Evolutionary conservation across 139 green algal species (phyloP), one percentile per base, ranked within the genome.

Genomic region (Deuterostichococcus epilithicus): DNA sequence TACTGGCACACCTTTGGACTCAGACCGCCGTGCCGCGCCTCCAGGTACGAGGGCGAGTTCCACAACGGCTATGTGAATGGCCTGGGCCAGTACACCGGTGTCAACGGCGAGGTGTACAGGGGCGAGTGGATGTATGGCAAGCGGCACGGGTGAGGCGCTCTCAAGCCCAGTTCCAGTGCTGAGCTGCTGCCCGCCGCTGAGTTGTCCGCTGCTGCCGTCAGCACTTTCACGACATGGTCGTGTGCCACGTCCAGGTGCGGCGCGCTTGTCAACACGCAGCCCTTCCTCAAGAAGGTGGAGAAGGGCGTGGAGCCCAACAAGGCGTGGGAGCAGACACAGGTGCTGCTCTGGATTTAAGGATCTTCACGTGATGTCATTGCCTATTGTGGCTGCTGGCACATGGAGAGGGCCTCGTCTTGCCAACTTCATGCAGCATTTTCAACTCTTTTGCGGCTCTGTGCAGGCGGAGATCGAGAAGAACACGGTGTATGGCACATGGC

Each of bases 41-140:
- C 36, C 86, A 95, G 87, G 81, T 97, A 94, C 77, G 93, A 97
- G 79, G 93, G 92, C 42, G 92, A 97, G 84, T 96, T 98, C 75
- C 70, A 93, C 77, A 82, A 74, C 15, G 94, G 94, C 69, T 97
- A 91, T 68, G 93, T 89, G 6, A 84, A 96, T 79, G 94, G 94
- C 58, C 77, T 98, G 70, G 94, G 93, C 0, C 87, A 93, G 83
- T 91, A 92, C 72, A 93, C 87, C 33, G 81, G 73, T 58, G 66
- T 80, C 45, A 80, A 78, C 25, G 87, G 87, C 25, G 87, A 93
- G 87, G 76, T 94, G 1, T 96, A 88, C 80, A 83, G 89, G 2
- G 92, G 92, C 28, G 90, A 97, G 84, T 97, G 87, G 81, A 86
- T 89, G 69, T 84, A 85, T 26, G 92, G 92, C 58, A 87, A 91